A percentile compares a stretch with the other conserved stretches of the same genome.
Conservation (phyloP, 257 asterid species). For the Cinchona pubescens region DNA sequence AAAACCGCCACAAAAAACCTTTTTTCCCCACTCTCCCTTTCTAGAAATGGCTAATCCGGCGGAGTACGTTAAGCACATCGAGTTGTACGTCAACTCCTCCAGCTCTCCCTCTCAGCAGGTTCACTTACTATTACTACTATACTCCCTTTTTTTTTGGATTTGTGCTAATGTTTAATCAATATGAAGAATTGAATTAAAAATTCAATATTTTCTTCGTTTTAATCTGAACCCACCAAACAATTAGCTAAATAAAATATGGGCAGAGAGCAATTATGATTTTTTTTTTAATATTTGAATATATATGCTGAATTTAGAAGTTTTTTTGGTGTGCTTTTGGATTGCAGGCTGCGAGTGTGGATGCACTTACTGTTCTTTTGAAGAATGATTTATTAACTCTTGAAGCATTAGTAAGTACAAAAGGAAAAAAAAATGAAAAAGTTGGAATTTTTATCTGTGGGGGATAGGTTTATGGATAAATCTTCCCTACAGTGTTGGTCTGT, state of each 20-base stretch:
- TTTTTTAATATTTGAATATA: neutral
- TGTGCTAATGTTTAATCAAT: neutral
- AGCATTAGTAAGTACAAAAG: constrained; percentile 46
- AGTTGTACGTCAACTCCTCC: constrained; percentile 63
- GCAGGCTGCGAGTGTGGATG: constrained; percentile 65
- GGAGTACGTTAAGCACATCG: constrained; percentile 62
- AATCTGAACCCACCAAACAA: neutral
- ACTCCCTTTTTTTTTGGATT: constrained; percentile 8
- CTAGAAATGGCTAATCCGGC: constrained; percentile 40
- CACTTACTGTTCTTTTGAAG: constrained; percentile 57
- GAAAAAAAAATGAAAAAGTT: too few relatives aligned
- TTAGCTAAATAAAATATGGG: neutral
- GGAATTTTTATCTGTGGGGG: neutral
- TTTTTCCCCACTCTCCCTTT: neutral
- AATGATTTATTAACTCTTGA: constrained; percentile 60
- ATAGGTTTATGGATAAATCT: too few relatives aligned
- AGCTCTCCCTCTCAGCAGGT: constrained; percentile 73
- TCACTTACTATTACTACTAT: neutral
- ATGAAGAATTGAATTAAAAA: neutral
- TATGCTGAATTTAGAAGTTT: constrained; percentile 6
- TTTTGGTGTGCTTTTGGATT: constrained; percentile 23
- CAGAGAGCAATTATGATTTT: neutral
- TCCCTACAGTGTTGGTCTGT: too few relatives aligned
- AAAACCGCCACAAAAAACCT: neutral
- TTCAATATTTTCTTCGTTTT: neutral